phyloP scores from a whole-genome alignment of 73 alveolate genomes.

The Uronychia binucleata region DNA sequence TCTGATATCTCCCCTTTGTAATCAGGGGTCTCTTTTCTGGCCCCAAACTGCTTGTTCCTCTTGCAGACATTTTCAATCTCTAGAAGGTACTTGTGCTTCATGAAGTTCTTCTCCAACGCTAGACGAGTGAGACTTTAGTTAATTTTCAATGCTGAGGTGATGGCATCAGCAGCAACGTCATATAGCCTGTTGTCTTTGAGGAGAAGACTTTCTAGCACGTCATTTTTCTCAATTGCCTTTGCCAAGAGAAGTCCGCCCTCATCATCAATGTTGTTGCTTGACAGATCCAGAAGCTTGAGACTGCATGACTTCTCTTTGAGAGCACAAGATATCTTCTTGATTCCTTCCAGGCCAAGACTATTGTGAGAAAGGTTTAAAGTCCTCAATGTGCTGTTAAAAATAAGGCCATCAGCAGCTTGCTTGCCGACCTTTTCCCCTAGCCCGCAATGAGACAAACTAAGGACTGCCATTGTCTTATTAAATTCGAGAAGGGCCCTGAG shows the following conservation, averaged over 20 bases:
- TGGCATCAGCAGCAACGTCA: neutral
- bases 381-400: neutral
- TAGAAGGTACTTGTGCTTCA: neutral
- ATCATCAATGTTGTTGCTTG: neutral
- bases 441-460: neutral
- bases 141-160: neutral
- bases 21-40: neutral
- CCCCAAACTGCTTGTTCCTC: neutral
- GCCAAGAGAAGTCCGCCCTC: neutral
- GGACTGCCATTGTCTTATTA: neutral
- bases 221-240: neutral
- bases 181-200: neutral
- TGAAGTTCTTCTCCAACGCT: neutral
- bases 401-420: neutral
- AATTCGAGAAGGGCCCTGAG: neutral
- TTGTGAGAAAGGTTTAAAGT: neutral
- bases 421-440: neutral
- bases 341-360: neutral
- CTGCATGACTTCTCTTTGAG: neutral
- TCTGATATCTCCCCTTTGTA: neutral
- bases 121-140: neutral
- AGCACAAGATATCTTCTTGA: neutral
- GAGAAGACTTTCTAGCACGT: neutral
- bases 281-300: neutral
- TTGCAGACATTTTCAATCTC: neutral